Base-by-base conservation (phyloP, 176 grass and related monocot genomes). In the Leersia perrieri region DNA sequence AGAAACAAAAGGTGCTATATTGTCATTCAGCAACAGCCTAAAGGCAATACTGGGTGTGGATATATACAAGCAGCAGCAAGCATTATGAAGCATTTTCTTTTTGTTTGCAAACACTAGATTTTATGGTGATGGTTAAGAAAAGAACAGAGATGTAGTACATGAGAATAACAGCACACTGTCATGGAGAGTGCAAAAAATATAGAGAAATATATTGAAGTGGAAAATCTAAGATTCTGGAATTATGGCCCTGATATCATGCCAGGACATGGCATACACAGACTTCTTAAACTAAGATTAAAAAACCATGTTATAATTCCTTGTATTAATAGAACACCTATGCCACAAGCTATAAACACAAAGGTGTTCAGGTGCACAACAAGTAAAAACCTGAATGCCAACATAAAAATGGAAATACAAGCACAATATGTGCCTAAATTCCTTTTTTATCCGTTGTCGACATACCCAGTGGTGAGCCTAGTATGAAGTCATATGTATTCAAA, bases 1-100 rank as follows among this genome's bases (percentile, higher is more conserved):
- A 5, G n/a, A 74, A 7, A 82, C 1, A 69, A 69, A 86, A 55
- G 49, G 31, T 14, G 22, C 38, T 49, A 60, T 69, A 84, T 11
- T 5, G 26, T 58, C 7, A 71, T 77, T 81, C 61, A 67, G 47
- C 33, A 66, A 66, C 55, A 81, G 29, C 1, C 12, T 71, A 9
- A 63, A 80, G n/a, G 18, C 22, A 41, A 51, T 27, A 66, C 14
- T 74, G 11, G 11, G 7, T 44, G 53, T 60, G 22, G 45, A 20
- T 40, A 62, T n/a, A 32, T 18, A 47, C 22, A 77, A 58, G n/a
- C 75, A 68, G 73, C 7, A 60, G 3, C 3, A 33, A 80, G 26
- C 44, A 33, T 79, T 66, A 40, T 34, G 12, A 33, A 47, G 28
- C 22, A 51, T 38, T 67, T 11, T 18, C n/a, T n/a, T n/a, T n/a